These are phyloP conservation scores for Cenococcum geophilum DNA, from an alignment of 495 filamentous ascomycete genomes.

Conservation along the genomic window DNA sequence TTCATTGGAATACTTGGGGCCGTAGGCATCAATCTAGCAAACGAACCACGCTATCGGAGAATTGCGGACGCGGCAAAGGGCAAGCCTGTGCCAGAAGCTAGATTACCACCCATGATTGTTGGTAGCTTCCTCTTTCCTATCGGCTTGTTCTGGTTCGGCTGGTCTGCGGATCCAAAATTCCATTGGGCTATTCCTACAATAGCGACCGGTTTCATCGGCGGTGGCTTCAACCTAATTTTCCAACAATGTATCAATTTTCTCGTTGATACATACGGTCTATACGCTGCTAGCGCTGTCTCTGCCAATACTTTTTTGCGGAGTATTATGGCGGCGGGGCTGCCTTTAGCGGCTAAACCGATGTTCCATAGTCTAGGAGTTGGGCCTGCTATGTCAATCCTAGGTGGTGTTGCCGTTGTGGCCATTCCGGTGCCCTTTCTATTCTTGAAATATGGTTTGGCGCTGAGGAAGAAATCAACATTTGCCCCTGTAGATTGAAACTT, in stretches of 20 bases:
- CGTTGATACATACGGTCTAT: constrained; percentile 35
- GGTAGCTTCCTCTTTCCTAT: constrained; percentile 14
- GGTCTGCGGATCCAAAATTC: constrained; percentile 11
- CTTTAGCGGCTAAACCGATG: constrained; percentile 39
- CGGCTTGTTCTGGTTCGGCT: constrained; percentile 18
- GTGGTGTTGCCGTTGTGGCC: constrained; percentile 39
- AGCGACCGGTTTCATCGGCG: constrained; percentile 31
- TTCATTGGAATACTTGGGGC: constrained; percentile 28
- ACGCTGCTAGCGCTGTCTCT: constrained; percentile 38
- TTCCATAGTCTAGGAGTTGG: constrained; percentile 35
- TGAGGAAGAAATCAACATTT: constrained; percentile 34
- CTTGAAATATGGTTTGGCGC: constrained; percentile 50
- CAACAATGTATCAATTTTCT: constrained; percentile 42
- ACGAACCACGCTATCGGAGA: constrained; percentile 30
- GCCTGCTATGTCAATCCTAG: constrained; percentile 37
- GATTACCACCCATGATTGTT: constrained; percentile 10
- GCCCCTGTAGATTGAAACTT: not conserved
- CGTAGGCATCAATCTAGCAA: constrained; percentile 28
- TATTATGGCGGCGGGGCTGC: constrained; percentile 37
- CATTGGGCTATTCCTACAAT: constrained; percentile 22
- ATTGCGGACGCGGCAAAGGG: constrained; percentile 22
- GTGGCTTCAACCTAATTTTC: constrained; percentile 40
- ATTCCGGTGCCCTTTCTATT: constrained; percentile 53
- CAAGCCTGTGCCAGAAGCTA: constrained; percentile 9
- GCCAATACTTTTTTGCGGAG: constrained; percentile 41